Conservation (phyloP, 305 asterid species). For the Fraxinus albicans region DNA sequence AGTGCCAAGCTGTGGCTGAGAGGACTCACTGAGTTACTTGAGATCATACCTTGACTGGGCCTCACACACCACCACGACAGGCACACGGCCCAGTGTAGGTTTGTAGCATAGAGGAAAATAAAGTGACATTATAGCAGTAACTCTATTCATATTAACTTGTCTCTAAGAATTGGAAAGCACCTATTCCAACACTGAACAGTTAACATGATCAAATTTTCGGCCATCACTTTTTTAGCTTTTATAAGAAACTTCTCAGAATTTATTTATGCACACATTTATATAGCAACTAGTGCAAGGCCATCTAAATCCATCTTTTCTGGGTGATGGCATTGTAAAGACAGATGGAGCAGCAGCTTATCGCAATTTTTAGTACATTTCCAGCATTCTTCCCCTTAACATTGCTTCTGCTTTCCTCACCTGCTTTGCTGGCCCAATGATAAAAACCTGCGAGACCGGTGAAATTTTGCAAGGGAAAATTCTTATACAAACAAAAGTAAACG, state of each 20-base stretch:
- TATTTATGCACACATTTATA: background rate
- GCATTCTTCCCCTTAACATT: slow-evolving; percentile 74
- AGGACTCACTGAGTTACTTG: background rate
- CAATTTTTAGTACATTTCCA: slow-evolving; percentile 42
- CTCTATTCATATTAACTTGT: background rate
- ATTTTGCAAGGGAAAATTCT: background rate
- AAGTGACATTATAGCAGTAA: background rate
- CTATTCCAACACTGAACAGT: background rate
- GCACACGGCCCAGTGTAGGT: background rate
- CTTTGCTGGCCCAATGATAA: slow-evolving; percentile 77
- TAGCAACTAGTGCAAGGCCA: background rate
- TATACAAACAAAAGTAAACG: background rate
- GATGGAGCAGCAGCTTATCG: background rate
- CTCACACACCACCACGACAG: background rate
- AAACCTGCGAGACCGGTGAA: slow-evolving; percentile 53
- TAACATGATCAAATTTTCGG: background rate
- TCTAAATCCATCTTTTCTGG: background rate
- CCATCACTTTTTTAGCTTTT: background rate
- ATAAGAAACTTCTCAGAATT: background rate
- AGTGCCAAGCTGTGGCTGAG: background rate
- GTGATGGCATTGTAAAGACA: background rate
- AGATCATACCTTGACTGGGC: background rate
- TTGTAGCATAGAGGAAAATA: background rate
- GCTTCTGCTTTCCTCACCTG: slow-evolving; percentile 93
- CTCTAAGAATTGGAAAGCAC: background rate